Evolutionary conservation across 345 rosid genomes (phyloP).

Genomic region (Punica granatum): DNA sequence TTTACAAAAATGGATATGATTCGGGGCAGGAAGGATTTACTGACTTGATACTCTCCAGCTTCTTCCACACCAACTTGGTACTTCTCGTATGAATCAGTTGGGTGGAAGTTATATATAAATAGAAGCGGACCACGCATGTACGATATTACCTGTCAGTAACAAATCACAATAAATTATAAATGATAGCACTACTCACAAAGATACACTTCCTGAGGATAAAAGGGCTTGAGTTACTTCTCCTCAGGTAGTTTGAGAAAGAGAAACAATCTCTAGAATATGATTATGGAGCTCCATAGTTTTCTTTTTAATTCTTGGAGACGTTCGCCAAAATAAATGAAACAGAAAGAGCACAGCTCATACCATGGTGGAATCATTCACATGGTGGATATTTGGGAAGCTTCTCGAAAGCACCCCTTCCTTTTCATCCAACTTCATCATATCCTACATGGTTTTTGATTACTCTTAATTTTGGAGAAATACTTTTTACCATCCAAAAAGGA

Average conservation of each 20-base stretch:
- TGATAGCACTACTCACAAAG: background rate
- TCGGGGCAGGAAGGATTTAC: slow-evolving; percentile 3
- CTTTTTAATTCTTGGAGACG: background rate
- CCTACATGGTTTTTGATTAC: slow-evolving; percentile 36
- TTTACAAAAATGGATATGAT: background rate
- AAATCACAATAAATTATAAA: background rate
- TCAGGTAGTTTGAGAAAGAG: background rate
- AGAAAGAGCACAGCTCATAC: slow-evolving; percentile 28
- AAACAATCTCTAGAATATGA: background rate
- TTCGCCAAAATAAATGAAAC: background rate
- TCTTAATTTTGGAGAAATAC: background rate
- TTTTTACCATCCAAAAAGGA: background rate
- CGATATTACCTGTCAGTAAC: slow-evolving; percentile 61
- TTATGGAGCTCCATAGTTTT: background rate
- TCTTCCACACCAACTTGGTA: slow-evolving; percentile 77
- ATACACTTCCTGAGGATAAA: background rate
- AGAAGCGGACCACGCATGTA: slow-evolving; percentile 81
- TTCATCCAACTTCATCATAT: slow-evolving; percentile 77
- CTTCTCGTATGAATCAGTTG: slow-evolving; percentile 48
- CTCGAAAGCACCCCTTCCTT: slow-evolving; percentile 64
- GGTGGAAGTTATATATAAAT: slow-evolving; percentile 87
- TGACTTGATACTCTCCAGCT: slow-evolving; percentile 94
- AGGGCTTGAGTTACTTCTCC: background rate
- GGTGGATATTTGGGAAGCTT: slow-evolving; percentile 66
- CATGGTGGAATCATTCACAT: slow-evolving; percentile 65